phyloP scores from a whole-genome alignment of 805 yeast genomes.

The Hanseniaspora pseudoguilliermondii region DNA sequence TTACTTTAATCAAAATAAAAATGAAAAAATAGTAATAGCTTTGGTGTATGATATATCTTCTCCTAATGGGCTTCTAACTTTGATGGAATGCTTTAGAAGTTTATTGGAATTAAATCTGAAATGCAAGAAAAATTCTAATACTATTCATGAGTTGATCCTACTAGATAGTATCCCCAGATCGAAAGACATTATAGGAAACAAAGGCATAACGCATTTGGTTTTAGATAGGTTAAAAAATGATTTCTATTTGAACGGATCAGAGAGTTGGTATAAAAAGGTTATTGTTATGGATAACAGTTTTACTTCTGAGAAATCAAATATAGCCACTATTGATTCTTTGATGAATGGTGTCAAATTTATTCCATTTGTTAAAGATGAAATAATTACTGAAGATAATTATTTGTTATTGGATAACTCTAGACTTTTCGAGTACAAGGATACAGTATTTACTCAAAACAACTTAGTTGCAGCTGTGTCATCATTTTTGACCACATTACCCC shows the following conservation, averaged over 20 bases:
- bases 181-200: slow-evolving; percentile 10
- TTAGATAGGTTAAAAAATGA: slow-evolving; percentile 23
- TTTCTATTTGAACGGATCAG: slow-evolving; percentile 14
- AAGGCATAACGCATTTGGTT: slow-evolving; percentile 25
- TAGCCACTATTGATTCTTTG: slow-evolving; percentile 21
- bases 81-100: slow-evolving; percentile 20
- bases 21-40: slow-evolving; percentile 15
- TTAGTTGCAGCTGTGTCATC: slow-evolving; percentile 44
- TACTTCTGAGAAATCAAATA: slow-evolving; percentile 5
- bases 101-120: slow-evolving; percentile 16
- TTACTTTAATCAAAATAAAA: slow-evolving; percentile 21
- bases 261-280: slow-evolving; percentile 24
- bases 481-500: slow-evolving; percentile 28
- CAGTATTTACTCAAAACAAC: slow-evolving; percentile 38
- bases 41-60: slow-evolving; percentile 19
- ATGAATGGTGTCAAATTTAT: slow-evolving; percentile 12
- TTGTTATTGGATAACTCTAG: slow-evolving; percentile 27
- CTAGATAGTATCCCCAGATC: slow-evolving; percentile 24
- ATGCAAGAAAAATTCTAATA: slow-evolving; percentile 13
- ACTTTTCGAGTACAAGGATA: slow-evolving; percentile 23
- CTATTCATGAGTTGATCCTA: slow-evolving; percentile 9
- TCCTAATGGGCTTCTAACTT: slow-evolving; percentile 17
- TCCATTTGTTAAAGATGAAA: not conserved
- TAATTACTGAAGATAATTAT: slow-evolving; percentile 18
- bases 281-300: slow-evolving; percentile 23